Percentiles rank a stretch among this genome's conserved stretches.
Evolutionary conservation across 352 stramenopile species (phyloP).

Genomic region (Pythium folliculosum): DNA sequence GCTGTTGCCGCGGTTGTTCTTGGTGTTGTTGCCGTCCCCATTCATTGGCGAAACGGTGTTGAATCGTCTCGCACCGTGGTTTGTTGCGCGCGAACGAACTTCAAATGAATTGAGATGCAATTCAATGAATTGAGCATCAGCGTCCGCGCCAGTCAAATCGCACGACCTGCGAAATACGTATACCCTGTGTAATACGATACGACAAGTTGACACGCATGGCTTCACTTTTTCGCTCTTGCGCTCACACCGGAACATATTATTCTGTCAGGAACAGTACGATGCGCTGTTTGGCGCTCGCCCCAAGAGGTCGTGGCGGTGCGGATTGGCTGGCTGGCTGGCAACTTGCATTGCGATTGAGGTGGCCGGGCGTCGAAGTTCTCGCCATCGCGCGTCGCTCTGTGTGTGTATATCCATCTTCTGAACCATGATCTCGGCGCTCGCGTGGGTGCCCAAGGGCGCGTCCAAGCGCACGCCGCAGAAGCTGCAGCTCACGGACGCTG

Average conservation of each 20-base stretch:
- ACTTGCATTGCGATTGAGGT: not conserved
- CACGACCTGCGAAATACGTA: not conserved
- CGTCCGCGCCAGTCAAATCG: slow-evolving; percentile 27
- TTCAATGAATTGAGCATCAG: slow-evolving; percentile 34
- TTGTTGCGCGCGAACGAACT: slow-evolving; percentile 1
- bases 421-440: slow-evolving; percentile 60
- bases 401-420: not conserved
- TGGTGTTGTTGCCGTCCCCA: slow-evolving; percentile 19
- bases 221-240: slow-evolving; percentile 7
- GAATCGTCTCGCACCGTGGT: slow-evolving; percentile 1
- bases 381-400: not conserved
- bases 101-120: slow-evolving; percentile 31
- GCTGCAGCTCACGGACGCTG: slow-evolving; percentile 82
- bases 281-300: not conserved
- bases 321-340: slow-evolving; percentile 28
- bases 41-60: slow-evolving; percentile 36
- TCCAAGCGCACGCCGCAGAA: slow-evolving; percentile 77
- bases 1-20: slow-evolving; percentile 3
- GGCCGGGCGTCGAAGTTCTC: not conserved
- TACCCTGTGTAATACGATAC: slow-evolving; percentile 26
- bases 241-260: slow-evolving; percentile 8
- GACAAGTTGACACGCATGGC: slow-evolving; percentile 24
- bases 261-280: slow-evolving; percentile 23
- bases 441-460: slow-evolving; percentile 58
- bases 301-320: slow-evolving; percentile 21